A percentile compares a stretch with the other conserved stretches of the same genome.
phyloP scores from a whole-genome alignment of 2,329 filamentous ascomycete genomes.

The Aspergillus versicolor region DNA sequence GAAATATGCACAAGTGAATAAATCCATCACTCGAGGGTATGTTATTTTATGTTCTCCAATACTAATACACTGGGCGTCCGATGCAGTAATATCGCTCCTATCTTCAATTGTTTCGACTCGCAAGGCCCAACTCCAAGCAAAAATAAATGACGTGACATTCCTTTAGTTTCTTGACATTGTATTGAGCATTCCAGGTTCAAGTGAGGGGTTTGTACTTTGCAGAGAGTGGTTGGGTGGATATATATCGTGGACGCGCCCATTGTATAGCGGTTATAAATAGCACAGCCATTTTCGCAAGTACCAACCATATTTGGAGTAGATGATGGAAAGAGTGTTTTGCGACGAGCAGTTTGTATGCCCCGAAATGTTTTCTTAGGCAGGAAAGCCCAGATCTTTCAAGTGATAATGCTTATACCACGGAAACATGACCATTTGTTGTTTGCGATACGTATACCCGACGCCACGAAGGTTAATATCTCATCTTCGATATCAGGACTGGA shows the following conservation, averaged over 20 bases:
- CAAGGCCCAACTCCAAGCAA: too few species aligned
- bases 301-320: too few species aligned
- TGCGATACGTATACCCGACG: too few species aligned
- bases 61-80: too few species aligned
- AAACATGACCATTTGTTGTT: neutral
- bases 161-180: neutral
- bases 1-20: neutral
- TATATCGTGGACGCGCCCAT: neutral
- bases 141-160: neutral
- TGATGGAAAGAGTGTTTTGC: too few species aligned
- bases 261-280: neutral
- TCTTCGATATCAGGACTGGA: neutral
- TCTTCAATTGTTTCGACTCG: too few species aligned
- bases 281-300: neutral
- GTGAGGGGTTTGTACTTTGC: neutral
- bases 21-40: neutral
- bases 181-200: neutral
- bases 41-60: neutral
- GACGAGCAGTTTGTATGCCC: neutral
- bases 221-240: neutral
- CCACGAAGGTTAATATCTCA: too few species aligned
- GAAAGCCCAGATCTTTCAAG: neutral
- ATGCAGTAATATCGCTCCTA: too few species aligned
- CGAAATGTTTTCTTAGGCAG: neutral
- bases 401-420: neutral